Percentiles rank a stretch among this genome's conserved stretches.
These are phyloP conservation scores for Eutrema yunnanense DNA, from an alignment of 345 rosid genomes.

Conservation along the genomic window DNA sequence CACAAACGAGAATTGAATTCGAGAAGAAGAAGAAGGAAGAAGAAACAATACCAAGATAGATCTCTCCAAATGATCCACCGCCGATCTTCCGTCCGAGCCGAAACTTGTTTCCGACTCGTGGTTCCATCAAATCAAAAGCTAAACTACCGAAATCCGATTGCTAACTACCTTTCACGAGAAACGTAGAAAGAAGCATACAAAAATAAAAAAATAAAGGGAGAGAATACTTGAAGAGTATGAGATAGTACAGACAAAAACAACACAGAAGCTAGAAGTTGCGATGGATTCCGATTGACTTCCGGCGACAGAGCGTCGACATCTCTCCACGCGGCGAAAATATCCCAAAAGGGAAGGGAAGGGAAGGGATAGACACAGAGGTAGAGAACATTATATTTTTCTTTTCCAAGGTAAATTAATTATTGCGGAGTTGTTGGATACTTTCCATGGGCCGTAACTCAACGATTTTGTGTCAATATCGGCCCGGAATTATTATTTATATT, in stretches of 20 bases:
- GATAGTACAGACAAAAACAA: neutral
- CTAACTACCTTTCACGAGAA: neutral
- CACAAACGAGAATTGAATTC: neutral
- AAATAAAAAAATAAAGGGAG: neutral
- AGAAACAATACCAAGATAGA: constrained; percentile 69
- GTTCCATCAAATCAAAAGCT: constrained; percentile 56
- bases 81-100: constrained; percentile 94
- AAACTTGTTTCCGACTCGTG: constrained; percentile 82
- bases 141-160: constrained; percentile 5
- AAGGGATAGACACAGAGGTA: constrained; percentile 21
- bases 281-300: constrained; percentile 32
- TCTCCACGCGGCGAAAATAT: constrained; percentile 32
- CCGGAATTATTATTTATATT: neutral
- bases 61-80: constrained; percentile 98
- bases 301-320: constrained; percentile 25
- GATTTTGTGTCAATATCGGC: neutral
- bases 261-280: neutral
- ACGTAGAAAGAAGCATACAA: neutral
- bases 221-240: neutral
- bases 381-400: neutral
- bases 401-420: neutral
- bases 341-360: constrained; percentile 31
- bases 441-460: constrained; percentile 10
- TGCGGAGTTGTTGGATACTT: constrained; percentile 21
- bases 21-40: neutral